A percentile compares a stretch with the other conserved stretches of the same genome.
phyloP scores from a whole-genome alignment of 2,329 filamentous ascomycete species.

The Fusarium xylarioides region DNA sequence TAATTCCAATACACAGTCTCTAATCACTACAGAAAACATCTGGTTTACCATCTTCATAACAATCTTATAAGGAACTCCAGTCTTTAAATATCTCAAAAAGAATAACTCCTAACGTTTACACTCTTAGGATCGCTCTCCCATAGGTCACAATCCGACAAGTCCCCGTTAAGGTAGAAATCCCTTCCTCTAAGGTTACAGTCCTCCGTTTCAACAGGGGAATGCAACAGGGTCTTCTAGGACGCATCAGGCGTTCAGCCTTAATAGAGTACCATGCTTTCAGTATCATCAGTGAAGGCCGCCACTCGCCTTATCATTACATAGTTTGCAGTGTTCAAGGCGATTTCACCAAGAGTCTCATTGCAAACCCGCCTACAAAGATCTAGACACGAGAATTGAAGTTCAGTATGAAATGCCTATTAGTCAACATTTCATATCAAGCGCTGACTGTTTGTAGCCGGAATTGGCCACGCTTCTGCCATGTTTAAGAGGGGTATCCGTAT shows the following conservation, averaged over 20 bases:
- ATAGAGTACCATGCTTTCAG: constrained; percentile 9
- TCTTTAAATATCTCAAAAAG: fast-evolving
- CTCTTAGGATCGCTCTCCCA: background rate
- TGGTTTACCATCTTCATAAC: constrained; percentile 5
- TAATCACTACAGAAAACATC: background rate
- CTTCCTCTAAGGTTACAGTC: background rate
- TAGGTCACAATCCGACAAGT: background rate
- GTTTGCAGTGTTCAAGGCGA: constrained; percentile 1
- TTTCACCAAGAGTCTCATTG: background rate
- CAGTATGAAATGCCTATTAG: background rate
- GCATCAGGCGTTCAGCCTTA: background rate
- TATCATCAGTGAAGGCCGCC: background rate
- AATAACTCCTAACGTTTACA: fast-evolving
- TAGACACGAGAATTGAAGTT: constrained; percentile 6
- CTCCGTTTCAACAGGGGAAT: background rate
- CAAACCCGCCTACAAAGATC: background rate
- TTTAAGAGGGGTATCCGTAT: background rate
- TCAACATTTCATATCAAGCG: too few species aligned
- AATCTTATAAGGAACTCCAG: background rate
- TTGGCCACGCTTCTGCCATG: constrained; percentile 3
- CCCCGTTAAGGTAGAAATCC: background rate
- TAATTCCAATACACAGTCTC: background rate
- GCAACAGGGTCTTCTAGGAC: background rate
- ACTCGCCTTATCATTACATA: background rate
- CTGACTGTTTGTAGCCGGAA: background rate